These are phyloP conservation scores for Debaryomyces subglobosus DNA, from an alignment of 1,139 yeast species.

Conservation along the genomic window DNA sequence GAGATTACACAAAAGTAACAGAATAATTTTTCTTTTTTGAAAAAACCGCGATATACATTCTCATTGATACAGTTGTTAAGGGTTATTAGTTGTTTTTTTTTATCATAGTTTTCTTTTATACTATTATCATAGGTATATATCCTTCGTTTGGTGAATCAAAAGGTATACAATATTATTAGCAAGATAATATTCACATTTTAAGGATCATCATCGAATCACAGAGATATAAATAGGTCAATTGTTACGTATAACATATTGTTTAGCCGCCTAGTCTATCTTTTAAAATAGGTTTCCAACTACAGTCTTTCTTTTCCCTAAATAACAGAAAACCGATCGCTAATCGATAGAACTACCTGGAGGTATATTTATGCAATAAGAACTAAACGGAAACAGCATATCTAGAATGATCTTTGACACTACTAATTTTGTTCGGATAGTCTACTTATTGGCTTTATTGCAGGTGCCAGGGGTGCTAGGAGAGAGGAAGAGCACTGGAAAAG, in stretches of 20 bases:
- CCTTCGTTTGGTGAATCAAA: slow-evolving; percentile 4
- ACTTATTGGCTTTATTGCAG: not conserved
- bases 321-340: slow-evolving; percentile 1
- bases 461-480: not conserved
- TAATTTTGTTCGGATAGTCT: not conserved
- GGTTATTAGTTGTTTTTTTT: slow-evolving; percentile 7
- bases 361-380: not conserved
- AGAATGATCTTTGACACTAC: slow-evolving; percentile 1
- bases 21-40: slow-evolving; percentile 1
- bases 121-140: not conserved
- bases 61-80: not conserved
- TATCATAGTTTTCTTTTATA: slow-evolving; percentile 2
- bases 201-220: not conserved
- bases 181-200: not conserved
- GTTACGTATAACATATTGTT: slow-evolving; percentile 4
- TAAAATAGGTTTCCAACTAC: slow-evolving; percentile 12
- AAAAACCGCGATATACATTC: slow-evolving; percentile 7
- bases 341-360: not conserved
- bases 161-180: not conserved
- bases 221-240: not conserved
- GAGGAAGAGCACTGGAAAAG: not conserved
- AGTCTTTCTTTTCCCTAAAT: slow-evolving; percentile 12
- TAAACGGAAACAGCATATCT: not conserved
- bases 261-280: slow-evolving; percentile 5
- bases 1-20: slow-evolving; percentile 3